Conservation (phyloP, 371 early-diverging fungal species). For the Lichtheimia corymbifera region DNA sequence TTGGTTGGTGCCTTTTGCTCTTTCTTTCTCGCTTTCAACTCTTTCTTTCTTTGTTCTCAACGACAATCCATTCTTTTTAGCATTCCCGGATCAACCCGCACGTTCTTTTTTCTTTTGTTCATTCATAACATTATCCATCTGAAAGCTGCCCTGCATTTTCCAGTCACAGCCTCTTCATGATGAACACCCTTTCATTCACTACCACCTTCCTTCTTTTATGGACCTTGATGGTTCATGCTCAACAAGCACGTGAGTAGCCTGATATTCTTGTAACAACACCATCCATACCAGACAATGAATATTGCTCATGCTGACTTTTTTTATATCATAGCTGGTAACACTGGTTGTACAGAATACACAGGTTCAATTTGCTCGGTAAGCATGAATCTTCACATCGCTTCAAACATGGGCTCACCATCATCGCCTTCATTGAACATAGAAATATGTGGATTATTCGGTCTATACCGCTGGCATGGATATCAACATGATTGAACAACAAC, state of each 20-base stretch:
- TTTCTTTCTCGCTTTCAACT: neutral
- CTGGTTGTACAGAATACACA: constrained; percentile 10
- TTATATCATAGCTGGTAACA: neutral
- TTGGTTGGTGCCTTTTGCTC: neutral
- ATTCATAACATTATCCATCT: neutral
- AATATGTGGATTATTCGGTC: constrained; percentile 36
- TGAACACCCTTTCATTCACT: neutral
- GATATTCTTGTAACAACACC: neutral
- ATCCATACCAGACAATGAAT: neutral
- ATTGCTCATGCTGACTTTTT: neutral
- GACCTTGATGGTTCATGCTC: neutral
- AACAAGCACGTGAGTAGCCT: neutral
- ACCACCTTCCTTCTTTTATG: neutral
- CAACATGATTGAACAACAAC: constrained; percentile 25
- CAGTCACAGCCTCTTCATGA: neutral
- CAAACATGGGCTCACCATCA: neutral
- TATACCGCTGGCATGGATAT: constrained; percentile 23
- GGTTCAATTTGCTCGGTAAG: constrained; percentile 16
- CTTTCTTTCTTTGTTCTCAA: neutral
- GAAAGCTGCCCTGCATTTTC: neutral
- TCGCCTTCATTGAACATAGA: constrained; percentile 14
- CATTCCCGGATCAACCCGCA: neutral
- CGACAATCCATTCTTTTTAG: neutral
- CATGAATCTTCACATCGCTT: neutral
- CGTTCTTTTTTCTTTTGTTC: neutral